Base-by-base conservation (phyloP, 2,329 filamentous ascomycete species). In the Macrophomina pseudophaseolina region DNA sequence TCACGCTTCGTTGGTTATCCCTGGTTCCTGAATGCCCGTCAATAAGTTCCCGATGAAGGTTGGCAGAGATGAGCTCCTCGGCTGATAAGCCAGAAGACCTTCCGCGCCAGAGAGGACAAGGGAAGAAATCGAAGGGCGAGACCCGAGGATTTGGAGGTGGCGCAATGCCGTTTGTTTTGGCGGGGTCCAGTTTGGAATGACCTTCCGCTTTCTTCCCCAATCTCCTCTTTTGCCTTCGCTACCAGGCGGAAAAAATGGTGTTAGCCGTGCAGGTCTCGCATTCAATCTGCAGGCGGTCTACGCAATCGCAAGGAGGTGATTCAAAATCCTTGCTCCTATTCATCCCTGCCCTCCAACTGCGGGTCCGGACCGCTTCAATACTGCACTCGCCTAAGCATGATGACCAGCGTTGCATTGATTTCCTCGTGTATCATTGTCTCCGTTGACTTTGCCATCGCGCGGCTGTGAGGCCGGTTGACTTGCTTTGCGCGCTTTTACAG, bases 181-280 rank as follows among this genome's bases (percentile, higher is more conserved):
- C 40, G 40, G 40, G 40, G 42, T 23, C 14, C 28, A 12, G 40
- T n/a, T 11, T 30, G 23, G 40, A n/a, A 48, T 42, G 56, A 48
- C 56, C 56, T 60, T 60, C 56, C 56, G 33, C 16, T 60, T 60
- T 60, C 16, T 42, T 48, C 28, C 16, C 9, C 14, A n/a, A 46
- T 33, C 42, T 40, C 56, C 56, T 60, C 56, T 60, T 60, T 48
- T 48, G 28, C 42, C 28, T 60, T 40, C 56, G 48, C 56, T 48
- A 42, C 42, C 40, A 48, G 46, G 16, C 30, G 56, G 9, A 46
- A 42, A 48, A 48, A 23, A 40, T 60, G 56, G 40, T 60, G 56
- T 46, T 32, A 18, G 28, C 8, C 28, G 56, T 42, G 28, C 28
- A 16, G 42, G n/a, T 4, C 48, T 32, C 38, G 53, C 35, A 18